phyloP scores from a whole-genome alignment of 495 filamentous ascomycete species.

The Geoglossum glabrum region DNA sequence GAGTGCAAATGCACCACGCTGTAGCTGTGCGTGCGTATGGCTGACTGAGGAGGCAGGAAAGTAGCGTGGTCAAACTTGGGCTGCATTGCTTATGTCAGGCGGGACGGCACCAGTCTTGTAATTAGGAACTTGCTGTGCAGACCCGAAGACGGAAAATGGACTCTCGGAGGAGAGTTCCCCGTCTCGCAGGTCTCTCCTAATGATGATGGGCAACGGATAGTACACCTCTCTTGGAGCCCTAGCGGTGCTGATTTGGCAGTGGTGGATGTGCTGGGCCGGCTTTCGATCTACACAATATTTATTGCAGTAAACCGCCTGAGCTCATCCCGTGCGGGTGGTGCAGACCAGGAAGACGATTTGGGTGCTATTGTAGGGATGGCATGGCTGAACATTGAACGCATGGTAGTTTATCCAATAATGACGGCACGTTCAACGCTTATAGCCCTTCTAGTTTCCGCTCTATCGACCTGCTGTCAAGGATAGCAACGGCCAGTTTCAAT shows the following conservation, averaged over 20 bases:
- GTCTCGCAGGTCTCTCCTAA: slow-evolving; percentile 24
- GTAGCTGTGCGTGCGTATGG: not conserved
- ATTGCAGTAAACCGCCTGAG: slow-evolving; percentile 47
- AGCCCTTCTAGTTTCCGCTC: slow-evolving; percentile 2
- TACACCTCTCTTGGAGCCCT: slow-evolving; percentile 67
- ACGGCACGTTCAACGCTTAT: not conserved
- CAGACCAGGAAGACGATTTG: slow-evolving; percentile 48
- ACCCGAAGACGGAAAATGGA: slow-evolving; percentile 53
- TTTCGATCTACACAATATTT: slow-evolving; percentile 42
- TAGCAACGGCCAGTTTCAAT: slow-evolving; percentile 30
- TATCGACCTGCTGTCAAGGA: slow-evolving; percentile 26
- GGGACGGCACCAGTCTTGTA: slow-evolving; percentile 45
- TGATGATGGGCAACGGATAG: slow-evolving; percentile 33
- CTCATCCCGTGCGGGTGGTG: slow-evolving; percentile 28
- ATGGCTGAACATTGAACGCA: slow-evolving; percentile 51
- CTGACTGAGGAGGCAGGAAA: slow-evolving; percentile 27
- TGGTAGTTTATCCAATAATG: slow-evolving; percentile 18
- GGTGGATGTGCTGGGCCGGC: slow-evolving; percentile 50
- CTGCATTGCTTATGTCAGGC: slow-evolving; percentile 62
- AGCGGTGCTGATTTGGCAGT: slow-evolving; percentile 54
- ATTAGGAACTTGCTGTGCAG: slow-evolving; percentile 51
- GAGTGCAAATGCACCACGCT: not conserved
- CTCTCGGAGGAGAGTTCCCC: slow-evolving; percentile 41
- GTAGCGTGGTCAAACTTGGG: slow-evolving; percentile 82
- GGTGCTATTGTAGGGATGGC: slow-evolving; percentile 61